Conservation (phyloP, 2,329 filamentous ascomycete species). For the Fusarium gaditjirri region DNA sequence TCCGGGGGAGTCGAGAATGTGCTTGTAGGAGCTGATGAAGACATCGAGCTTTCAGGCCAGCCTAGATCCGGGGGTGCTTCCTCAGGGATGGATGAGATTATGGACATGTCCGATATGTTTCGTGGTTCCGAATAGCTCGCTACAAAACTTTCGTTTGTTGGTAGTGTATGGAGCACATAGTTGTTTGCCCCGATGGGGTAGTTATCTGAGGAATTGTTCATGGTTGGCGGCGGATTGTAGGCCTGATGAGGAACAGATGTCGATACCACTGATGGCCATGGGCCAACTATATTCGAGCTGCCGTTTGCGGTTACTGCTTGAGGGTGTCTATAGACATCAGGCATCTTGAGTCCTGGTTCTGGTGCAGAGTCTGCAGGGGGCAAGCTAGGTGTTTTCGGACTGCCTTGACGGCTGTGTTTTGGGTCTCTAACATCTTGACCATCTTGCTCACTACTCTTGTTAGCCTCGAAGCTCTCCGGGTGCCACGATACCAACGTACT, state of each 20-base stretch:
- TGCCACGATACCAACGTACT: slow-evolving; percentile 45
- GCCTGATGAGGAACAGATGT: slow-evolving; percentile 16
- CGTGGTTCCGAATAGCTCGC: slow-evolving; percentile 39
- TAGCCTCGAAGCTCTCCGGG: slow-evolving; percentile 11
- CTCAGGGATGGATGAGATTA: slow-evolving; percentile 41
- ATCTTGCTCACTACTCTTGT: slow-evolving; percentile 40
- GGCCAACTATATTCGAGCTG: slow-evolving; percentile 20
- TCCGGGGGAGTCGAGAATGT: slow-evolving; percentile 60
- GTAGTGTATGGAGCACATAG: slow-evolving; percentile 39
- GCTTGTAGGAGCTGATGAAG: slow-evolving; percentile 60
- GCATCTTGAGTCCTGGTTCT: slow-evolving; percentile 36
- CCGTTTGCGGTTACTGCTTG: slow-evolving; percentile 17
- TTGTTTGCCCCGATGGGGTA: slow-evolving; percentile 35
- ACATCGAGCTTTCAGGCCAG: slow-evolving; percentile 54
- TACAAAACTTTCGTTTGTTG: slow-evolving; percentile 24
- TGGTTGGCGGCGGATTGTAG: slow-evolving; percentile 21
- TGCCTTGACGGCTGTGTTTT: slow-evolving; percentile 17
- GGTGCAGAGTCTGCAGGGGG: slow-evolving; percentile 22
- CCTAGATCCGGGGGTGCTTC: slow-evolving; percentile 28
- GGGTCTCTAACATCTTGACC: not conserved
- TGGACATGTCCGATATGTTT: slow-evolving; percentile 35
- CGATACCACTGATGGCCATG: slow-evolving; percentile 40
- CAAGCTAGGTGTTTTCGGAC: slow-evolving; percentile 31
- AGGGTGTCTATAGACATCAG: slow-evolving; percentile 20
- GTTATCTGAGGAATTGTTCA: slow-evolving; percentile 31